Evolutionary conservation across 495 filamentous ascomycete species (phyloP).

Genomic region (Eremomyces bilateralis): DNA sequence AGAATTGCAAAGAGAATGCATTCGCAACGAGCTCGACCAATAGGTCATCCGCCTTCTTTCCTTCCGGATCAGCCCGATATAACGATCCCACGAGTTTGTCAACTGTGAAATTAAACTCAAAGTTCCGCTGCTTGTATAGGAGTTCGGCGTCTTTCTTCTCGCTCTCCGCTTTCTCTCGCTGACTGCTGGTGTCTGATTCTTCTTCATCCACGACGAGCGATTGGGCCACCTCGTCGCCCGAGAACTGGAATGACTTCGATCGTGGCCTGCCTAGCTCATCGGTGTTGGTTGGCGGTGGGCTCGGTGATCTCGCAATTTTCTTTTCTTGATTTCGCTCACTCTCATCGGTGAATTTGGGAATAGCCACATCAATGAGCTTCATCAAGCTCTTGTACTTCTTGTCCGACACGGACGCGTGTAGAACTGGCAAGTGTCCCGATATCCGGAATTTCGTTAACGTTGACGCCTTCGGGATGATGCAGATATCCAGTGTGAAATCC

Average conservation of each 20-base stretch:
- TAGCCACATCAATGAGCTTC: conserved; percentile 87
- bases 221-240: conserved; percentile 42
- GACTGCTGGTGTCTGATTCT: conserved; percentile 36
- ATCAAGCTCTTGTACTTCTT: conserved; percentile 91
- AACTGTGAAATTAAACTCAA: conserved; percentile 90
- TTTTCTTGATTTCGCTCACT: conserved; percentile 15
- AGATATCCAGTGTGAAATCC: conserved; percentile 77
- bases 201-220: conserved; percentile 61
- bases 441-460: conserved; percentile 84
- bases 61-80: conserved; percentile 66
- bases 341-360: conserved; percentile 56
- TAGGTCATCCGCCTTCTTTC: conserved; percentile 52
- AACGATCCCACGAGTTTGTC: conserved; percentile 81
- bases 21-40: conserved; percentile 84
- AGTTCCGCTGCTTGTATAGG: conserved; percentile 46
- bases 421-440: conserved; percentile 73
- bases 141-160: conserved; percentile 42
- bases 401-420: conserved; percentile 81
- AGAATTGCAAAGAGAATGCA: conserved; percentile 67
- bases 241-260: conserved; percentile 41
- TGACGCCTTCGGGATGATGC: conserved; percentile 80
- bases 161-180: conserved; percentile 35
- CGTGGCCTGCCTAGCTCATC: conserved; percentile 18
- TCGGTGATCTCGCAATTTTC: conserved; percentile 10
- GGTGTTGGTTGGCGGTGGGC: conserved; percentile 7